Conservation (phyloP, 139 green algal species). For the Yamagishiella unicocca region DNA sequence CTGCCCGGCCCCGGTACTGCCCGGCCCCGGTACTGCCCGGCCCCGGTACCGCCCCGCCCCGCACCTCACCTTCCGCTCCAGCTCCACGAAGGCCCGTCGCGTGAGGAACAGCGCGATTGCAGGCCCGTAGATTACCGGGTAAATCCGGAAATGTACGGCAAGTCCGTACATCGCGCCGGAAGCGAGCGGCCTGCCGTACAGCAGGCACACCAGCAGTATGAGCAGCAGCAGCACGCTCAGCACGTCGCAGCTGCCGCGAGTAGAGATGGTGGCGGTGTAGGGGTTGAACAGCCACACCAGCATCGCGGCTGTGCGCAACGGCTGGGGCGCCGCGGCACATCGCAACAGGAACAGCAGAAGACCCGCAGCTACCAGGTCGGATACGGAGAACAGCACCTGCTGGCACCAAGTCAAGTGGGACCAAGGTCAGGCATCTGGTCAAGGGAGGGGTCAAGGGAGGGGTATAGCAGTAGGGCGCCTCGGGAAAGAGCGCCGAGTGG, state of each 20-base stretch:
- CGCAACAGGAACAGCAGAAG: constrained; percentile 66
- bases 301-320: constrained; percentile 15
- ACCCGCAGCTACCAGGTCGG: constrained; percentile 77
- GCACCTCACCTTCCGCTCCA: not conserved
- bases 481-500: too few relatives aligned
- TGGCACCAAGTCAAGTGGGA: too few relatives aligned
- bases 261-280: constrained; percentile 93
- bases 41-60: not conserved
- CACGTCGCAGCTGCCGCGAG: constrained; percentile 90
- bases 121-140: constrained; percentile 92
- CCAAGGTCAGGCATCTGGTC: too few relatives aligned
- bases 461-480: too few relatives aligned
- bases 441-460: too few relatives aligned
- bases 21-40: too few relatives aligned
- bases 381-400: constrained; percentile 79
- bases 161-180: constrained; percentile 82
- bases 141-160: constrained; percentile 93
- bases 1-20: too few relatives aligned
- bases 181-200: not conserved
- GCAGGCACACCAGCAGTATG: constrained; percentile 69
- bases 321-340: not conserved
- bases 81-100: not conserved
- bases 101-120: constrained; percentile 74
- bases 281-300: constrained; percentile 95
- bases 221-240: constrained; percentile 86